Conservation (phyloP, 176 grass and related monocot species). For the Tuctoria greenei region DNA sequence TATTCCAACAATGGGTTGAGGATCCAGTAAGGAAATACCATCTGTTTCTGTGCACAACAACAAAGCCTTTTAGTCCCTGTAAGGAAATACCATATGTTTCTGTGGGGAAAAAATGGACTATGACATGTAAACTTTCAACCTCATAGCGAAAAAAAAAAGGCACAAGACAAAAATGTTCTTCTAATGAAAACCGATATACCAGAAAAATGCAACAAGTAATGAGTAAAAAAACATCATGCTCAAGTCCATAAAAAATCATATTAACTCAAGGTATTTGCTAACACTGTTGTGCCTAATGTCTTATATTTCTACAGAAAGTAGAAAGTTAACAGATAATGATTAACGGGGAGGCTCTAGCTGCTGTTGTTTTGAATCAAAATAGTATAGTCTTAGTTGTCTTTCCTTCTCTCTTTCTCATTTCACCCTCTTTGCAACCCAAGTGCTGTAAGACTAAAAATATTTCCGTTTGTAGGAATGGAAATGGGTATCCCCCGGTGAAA, state of each 20-base stretch:
- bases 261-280: slow-evolving; percentile 24
- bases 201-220: neutral
- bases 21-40: slow-evolving; percentile 54
- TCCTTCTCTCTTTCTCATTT: no score
- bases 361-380: no score
- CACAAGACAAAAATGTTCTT: slow-evolving; percentile 6
- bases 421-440: no score
- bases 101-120: slow-evolving; percentile 3
- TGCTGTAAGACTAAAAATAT: no score
- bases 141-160: slow-evolving; percentile 1
- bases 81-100: no score
- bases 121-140: slow-evolving; percentile 22
- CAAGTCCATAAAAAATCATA: neutral
- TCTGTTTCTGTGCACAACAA: slow-evolving; percentile 45
- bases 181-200: slow-evolving; percentile 14
- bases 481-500: no score
- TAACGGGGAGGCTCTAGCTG: neutral
- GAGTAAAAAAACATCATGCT: slow-evolving; percentile 5
- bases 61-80: no score
- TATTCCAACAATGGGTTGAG: slow-evolving; percentile 91
- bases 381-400: no score
- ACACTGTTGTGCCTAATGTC: slow-evolving; percentile 4
- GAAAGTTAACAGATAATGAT: slow-evolving; percentile 5
- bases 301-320: slow-evolving; percentile 17
- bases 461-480: no score